Evolutionary conservation across 164 flowering plant genomes (phyloP), one percentile per base, ranked within the genome.

Genomic region (Akebia trifoliata): DNA sequence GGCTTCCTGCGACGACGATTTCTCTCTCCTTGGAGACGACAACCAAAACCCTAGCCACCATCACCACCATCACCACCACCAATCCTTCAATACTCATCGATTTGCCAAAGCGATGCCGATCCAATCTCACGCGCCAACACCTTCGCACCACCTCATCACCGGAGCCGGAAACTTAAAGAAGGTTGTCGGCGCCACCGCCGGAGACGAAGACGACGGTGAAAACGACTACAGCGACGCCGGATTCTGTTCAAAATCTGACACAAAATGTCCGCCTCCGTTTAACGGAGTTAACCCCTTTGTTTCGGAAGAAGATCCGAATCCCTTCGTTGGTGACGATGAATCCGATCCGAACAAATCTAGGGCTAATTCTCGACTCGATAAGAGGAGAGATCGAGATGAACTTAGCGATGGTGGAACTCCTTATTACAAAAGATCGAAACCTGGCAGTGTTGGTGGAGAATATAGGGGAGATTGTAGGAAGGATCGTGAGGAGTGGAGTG

Each of bases 331-430:
- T 25, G 75, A 57, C 0, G 63, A 62, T 20, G 85, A 65, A 8
- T 57, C 76, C 12, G 79, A 75, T 53, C 74, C 67, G 46, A 65
- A 45, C 47, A 61, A 57, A 50, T 37, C 69, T 9, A 39, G 63
- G 24, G 34, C 48, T n/a, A 73, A 63, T 38, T 59, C 38, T 21
- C 65, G 62, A 45, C 22, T 34, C 20, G 80, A 70, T 29, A 81
- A 82, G 66, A 71, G 86, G 37, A 76, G 70, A 62, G 82, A 75
- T 24, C 69, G 71, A 28, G 88, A 84, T 3, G 95, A 82, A 55
- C 69, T 72, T 37, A 76, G 74, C 61, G 82, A 82, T 26, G 78
- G 80, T 2, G 78, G 76, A 9, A 63, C 79, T 1, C 48, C 64
- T 4, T 62, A 43, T 29, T 61, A 34, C 56, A 66, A 65, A 54